These are phyloP conservation scores for Podaxis sp. DNA, from an alignment of 768 basidiomycete species.

Conservation along the genomic window DNA sequence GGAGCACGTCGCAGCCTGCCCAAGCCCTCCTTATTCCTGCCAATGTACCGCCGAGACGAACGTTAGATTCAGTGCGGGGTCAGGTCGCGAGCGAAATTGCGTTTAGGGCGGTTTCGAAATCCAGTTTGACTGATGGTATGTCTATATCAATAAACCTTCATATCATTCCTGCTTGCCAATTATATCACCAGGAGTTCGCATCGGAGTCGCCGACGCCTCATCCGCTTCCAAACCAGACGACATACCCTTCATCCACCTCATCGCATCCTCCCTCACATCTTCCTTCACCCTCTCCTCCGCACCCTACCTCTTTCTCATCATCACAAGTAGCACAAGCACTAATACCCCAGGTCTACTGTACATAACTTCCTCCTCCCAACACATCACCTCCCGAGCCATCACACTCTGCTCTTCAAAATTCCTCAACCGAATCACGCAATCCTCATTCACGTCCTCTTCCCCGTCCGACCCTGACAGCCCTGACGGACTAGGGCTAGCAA, in stretches of 20 bases:
- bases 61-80: constrained; percentile 57
- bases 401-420: constrained; percentile 69
- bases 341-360: constrained; percentile 46
- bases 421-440: constrained; percentile 51
- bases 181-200: constrained; percentile 37
- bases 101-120: constrained; percentile 48
- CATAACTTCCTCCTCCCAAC: constrained; percentile 53
- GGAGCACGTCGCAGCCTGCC: background rate
- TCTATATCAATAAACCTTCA: background rate
- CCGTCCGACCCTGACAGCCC: background rate
- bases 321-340: constrained; percentile 38
- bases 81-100: constrained; percentile 61
- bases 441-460: constrained; percentile 22
- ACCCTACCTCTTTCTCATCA: constrained; percentile 54
- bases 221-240: constrained; percentile 47
- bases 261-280: constrained; percentile 47
- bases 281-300: constrained; percentile 32
- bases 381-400: constrained; percentile 63
- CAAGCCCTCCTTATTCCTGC: background rate
- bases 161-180: background rate
- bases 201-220: constrained; percentile 61
- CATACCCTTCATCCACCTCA: constrained; percentile 51
- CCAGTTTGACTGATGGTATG: constrained; percentile 46
- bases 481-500: background rate
- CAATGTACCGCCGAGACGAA: constrained; percentile 27